Evolutionary conservation across 2,329 filamentous ascomycete species (phyloP).

Genomic region (Botrytis byssoidea): DNA sequence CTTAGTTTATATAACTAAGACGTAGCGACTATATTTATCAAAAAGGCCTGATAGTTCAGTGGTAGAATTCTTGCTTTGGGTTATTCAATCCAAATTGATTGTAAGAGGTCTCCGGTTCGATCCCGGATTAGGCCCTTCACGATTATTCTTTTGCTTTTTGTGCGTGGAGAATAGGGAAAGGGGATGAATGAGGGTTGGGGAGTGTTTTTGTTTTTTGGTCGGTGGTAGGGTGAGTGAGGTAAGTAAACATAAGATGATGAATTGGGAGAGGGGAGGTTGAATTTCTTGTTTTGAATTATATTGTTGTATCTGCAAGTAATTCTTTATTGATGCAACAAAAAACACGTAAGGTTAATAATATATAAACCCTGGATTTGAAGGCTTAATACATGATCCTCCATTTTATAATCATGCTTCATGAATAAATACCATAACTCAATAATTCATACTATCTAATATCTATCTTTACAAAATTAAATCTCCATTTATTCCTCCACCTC

Average conservation of each 20-base stretch:
- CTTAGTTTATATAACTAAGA: no score
- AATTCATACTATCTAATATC: not conserved
- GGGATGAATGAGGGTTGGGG: no score
- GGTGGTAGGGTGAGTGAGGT: no score
- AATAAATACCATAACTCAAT: constrained; percentile 1
- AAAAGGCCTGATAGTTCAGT: constrained; percentile 8
- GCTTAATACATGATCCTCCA: not conserved
- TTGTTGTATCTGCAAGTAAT: not conserved
- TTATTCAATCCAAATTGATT: not conserved
- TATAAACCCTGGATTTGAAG: not conserved
- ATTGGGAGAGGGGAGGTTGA: no score
- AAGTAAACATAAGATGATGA: no score
- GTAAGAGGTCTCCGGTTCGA: constrained; percentile 15
- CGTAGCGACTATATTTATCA: no score
- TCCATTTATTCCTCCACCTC: not conserved
- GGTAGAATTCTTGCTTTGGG: constrained; percentile 7
- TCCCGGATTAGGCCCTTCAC: not conserved
- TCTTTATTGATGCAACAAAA: not conserved
- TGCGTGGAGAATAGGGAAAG: no score
- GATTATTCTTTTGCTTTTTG: not conserved
- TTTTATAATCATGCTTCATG: not conserved
- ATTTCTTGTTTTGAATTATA: no score
- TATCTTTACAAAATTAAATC: not conserved
- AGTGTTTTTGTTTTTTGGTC: no score
- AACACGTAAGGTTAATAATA: not conserved